Evolutionary conservation across 352 stramenopile genomes (phyloP).

Genomic region (Globisporangium ultimum): DNA sequence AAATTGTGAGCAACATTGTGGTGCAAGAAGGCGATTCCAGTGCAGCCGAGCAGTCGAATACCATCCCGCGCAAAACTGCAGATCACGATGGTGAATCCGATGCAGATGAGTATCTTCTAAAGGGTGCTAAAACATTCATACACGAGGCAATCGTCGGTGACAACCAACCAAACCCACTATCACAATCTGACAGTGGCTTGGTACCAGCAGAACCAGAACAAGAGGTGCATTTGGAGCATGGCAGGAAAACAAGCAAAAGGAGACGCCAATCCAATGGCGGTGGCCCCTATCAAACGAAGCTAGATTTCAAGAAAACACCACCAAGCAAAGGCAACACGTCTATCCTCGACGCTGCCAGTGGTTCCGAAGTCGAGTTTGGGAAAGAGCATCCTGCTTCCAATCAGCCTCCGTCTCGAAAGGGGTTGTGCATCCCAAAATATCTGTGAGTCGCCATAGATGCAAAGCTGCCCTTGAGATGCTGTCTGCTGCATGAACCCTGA

Average conservation of each 20-base stretch:
- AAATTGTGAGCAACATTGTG: conserved; percentile 14
- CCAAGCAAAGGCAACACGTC: too few species aligned
- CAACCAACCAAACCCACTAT: neutral
- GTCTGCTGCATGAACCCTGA: neutral
- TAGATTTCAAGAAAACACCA: neutral
- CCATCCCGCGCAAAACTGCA: neutral
- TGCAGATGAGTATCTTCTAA: conserved; percentile 4
- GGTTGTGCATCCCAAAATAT: conserved; percentile 17
- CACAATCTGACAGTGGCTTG: neutral
- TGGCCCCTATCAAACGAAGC: conserved; percentile 3
- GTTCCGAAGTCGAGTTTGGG: neutral
- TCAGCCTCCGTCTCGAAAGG: conserved; percentile 1
- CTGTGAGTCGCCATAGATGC: conserved; percentile 2
- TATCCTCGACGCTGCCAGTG: neutral
- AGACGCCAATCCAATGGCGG: neutral
- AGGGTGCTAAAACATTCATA: conserved; percentile 8
- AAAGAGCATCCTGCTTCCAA: neutral
- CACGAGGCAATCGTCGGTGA: conserved; percentile 17
- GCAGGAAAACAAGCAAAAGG: neutral
- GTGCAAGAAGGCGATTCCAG: neutral
- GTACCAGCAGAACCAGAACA: neutral
- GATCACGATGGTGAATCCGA: conserved; percentile 5
- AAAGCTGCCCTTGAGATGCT: neutral
- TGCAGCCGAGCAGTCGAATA: neutral
- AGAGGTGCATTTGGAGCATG: conserved; percentile 4